These are phyloP conservation scores for Pseudocercospora musae DNA, from an alignment of 2,329 filamentous ascomycete genomes.

Conservation along the genomic window DNA sequence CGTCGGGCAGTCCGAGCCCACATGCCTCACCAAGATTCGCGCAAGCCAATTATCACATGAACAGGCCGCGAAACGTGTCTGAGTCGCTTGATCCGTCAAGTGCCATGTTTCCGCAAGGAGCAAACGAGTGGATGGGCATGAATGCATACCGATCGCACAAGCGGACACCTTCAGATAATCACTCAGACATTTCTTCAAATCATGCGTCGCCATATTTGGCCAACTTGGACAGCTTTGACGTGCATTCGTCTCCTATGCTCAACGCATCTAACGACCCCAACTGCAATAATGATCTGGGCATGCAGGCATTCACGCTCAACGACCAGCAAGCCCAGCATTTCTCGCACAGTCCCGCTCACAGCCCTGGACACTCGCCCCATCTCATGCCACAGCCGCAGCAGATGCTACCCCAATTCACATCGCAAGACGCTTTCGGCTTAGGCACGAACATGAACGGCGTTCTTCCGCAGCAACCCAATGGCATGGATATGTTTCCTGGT, in stretches of 20 bases:
- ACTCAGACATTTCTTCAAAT: conserved; percentile 78
- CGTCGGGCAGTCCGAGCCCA: conserved; percentile 53
- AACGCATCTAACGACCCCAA: conserved; percentile 65
- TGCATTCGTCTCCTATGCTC: conserved; percentile 76
- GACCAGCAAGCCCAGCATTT: conserved; percentile 50
- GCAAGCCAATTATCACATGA: conserved; percentile 47
- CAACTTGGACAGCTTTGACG: conserved; percentile 75
- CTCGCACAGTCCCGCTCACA: conserved; percentile 38
- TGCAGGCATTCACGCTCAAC: conserved; percentile 76
- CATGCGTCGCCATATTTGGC: conserved; percentile 78
- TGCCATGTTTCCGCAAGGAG: conserved; percentile 55
- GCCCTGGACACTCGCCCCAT: conserved; percentile 63
- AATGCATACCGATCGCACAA: conserved; percentile 75
- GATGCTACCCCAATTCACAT: conserved; percentile 49
- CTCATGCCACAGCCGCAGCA: conserved; percentile 65
- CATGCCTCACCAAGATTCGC: conserved; percentile 53
- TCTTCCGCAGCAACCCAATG: conserved; percentile 43
- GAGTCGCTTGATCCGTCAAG: conserved; percentile 59
- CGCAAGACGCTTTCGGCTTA: conserved; percentile 46
- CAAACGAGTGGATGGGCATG: conserved; percentile 57
- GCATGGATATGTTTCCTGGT: conserved; percentile 52
- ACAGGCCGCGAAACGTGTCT: conserved; percentile 55
- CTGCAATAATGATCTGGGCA: conserved; percentile 73
- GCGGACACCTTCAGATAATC: conserved; percentile 77
- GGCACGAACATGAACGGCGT: conserved; percentile 47